Base-by-base conservation (phyloP, 495 filamentous ascomycete species). In the Podospora fimiseda region DNA sequence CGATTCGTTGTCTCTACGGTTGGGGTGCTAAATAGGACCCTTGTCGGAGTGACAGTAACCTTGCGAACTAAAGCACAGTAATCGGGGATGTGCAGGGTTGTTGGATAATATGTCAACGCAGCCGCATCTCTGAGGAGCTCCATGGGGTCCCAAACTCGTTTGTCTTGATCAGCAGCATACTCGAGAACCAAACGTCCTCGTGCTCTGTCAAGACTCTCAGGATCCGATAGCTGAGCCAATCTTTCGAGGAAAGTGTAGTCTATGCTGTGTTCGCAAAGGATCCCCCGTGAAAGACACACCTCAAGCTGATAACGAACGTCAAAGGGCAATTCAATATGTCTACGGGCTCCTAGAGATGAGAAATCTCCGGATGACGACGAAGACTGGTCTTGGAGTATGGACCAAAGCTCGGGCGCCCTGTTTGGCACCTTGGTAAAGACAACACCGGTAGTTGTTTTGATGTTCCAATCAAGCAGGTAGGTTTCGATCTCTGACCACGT, bases 281-380 rank as follows among this genome's bases (percentile, higher is more conserved):
- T 71, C 0, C 83, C 82, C 18, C 87, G 78, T 0, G 90, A 95
- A 8, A 97, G 76, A 63, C 92, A 96, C 0, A 89, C 91, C 66
- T 97, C 91, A 0, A 98, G 78, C 66, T 95, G 92, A 60, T 97
- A 97, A 8, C 88, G 81, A 2, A 92, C 80, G 1, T 81, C 64
- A 43, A 90, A 96, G 0, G 82, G 72, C 3, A 98, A 73, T 19
- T 13, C 13, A 70, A 68, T 0, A 67, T 61, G 3, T 73, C 57
- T 22, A 78, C 55, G 1, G 55, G 11, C 60, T 41, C 18, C 53
- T 45, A 66, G 54, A 60, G 75, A 48, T 54, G 71, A 53, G 48
- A 53, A 58, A 22, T 9, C 39, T 37, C 19, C 37, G 20, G 20
- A 6, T 15, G 48, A 48, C 6, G 9, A 37, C 5, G 40, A 19